A percentile compares a stretch with the other conserved stretches of the same genome.
These are phyloP conservation scores for Glomus cerebriforme DNA, from an alignment of 192 early-diverging fungal genomes.

Conservation along the genomic window DNA sequence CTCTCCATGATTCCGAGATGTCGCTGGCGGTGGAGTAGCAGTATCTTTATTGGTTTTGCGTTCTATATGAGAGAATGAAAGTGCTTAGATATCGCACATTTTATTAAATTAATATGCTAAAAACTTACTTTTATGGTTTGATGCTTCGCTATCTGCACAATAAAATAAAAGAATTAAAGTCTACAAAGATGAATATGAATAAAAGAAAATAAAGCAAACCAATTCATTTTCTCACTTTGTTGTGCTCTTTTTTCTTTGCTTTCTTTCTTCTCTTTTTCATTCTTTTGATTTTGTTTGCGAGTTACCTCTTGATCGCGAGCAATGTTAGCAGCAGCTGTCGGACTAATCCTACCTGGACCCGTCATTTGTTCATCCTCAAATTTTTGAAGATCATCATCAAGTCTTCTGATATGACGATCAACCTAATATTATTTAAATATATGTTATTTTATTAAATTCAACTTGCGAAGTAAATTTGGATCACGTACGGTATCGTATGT, in stretches of 20 bases:
- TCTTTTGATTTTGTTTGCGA: slow-evolving; percentile 48
- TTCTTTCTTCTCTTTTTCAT: slow-evolving; percentile 36
- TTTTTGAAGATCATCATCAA: slow-evolving; percentile 90
- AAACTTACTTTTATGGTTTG: slow-evolving; percentile 45
- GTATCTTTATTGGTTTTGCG: slow-evolving; percentile 38
- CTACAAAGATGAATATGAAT: too few relatives aligned
- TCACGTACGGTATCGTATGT: slow-evolving; percentile 86
- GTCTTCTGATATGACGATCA: slow-evolving; percentile 82
- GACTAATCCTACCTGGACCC: slow-evolving; percentile 46
- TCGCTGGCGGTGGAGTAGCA: slow-evolving; percentile 31
- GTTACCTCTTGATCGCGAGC: slow-evolving; percentile 32
- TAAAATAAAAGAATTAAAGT: background rate
- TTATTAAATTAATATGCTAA: background rate
- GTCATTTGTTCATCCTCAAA: slow-evolving; percentile 93
- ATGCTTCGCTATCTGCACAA: slow-evolving; percentile 25
- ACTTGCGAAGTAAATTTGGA: background rate
- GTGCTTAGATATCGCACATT: background rate
- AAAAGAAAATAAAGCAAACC: background rate
- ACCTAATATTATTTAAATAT: slow-evolving; percentile 49
- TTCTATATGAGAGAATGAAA: slow-evolving; percentile 27
- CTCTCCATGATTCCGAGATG: slow-evolving; percentile 21
- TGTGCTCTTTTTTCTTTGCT: slow-evolving; percentile 39
- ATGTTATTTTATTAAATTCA: background rate
- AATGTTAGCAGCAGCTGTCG: slow-evolving; percentile 39
- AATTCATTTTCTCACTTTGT: slow-evolving; percentile 1